Base-by-base conservation (phyloP, 192 early-diverging fungal genomes). In the Coemansia sp. region DNA sequence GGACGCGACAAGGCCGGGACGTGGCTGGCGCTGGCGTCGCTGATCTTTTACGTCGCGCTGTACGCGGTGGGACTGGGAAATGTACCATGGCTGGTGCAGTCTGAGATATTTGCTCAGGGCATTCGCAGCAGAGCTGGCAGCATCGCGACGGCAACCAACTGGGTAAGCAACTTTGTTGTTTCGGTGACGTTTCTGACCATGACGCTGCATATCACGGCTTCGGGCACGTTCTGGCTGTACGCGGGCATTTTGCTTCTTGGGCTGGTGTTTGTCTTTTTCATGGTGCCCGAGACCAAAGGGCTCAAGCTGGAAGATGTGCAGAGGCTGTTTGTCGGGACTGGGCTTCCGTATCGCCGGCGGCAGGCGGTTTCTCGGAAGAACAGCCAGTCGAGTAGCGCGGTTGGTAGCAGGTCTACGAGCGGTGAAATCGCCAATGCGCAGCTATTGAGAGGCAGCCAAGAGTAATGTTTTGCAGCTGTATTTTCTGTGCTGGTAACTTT, bases 141-240 rank as follows among this genome's bases (percentile, higher is more conserved):
- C 39, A 61, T 81, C 17, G 72, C 78, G 1, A 81, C 78, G 7
- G 78, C 78, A 7, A 75, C 72, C 26, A 81, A 81, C 67, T 81
- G 78, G 78, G 58, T 65, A 6, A 68, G 65, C 56, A 81, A 81
- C 47, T 81, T 81, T 55, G 57, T 81, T 21, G 57, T 81, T 45
- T 81, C 78, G 19, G 69, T 81, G 41, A 81, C 78, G 0, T 81
- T 72, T 29, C 68, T 81, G 25, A 81, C 78, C 26, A 75, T 81
- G 78, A 75, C 78, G 0, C 65, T 69, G 69, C 78, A 81, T 35
- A 81, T 81, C 43, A 81, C 78, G 0, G 72, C 78, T 1, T 81
- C 78, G 17, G 78, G 72, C 26, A 81, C 78, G 39, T 81, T 81
- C 61, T 81, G 78, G 78, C 68, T 81, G 17, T 81, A 75, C n/a